Base-by-base conservation (phyloP, 805 yeast species). In the Candida verbasci region DNA sequence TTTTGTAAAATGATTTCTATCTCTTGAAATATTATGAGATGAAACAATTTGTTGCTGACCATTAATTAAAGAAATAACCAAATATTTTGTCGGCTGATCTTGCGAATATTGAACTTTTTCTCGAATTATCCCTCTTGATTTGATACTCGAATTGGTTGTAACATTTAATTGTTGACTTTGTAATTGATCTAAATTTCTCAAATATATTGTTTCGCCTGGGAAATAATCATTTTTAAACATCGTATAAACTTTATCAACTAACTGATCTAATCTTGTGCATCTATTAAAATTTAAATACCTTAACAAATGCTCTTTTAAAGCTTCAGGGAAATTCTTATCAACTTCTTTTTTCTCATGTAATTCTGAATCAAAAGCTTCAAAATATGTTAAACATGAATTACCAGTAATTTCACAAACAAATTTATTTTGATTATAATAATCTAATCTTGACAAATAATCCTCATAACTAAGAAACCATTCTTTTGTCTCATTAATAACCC, bases 371-470 rank as follows among this genome's bases (percentile, higher is more conserved):
- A 77, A 69, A 0, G 97, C 98, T 51, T 93, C 94, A 56, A 89
- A 89, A 56, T 76, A 93, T 1, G 96, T 86, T 40, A 91, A 70
- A 50, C 94, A 83, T 12, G 96, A 82, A 50, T 87, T 86, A 10
- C 98, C 98, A 0, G 97, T 86, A 33, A 91, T 83, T 60, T 93
- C 98, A 64, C 97, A 93, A 9, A 88, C 93, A 61, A 93, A 93
- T 56, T 86, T 85, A 47, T 78, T 79, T 34, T 75, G 70, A 41
- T 72, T 72, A 56, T 84, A 85, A 58, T 82, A 84, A 55, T 84
- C 87, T 68, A 84, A 61, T 38, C 91, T 63, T 16, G 62, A 62
- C 33, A 93, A 63, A 50, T 86, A 91, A 8, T 80, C 87, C 37
- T 82, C 86, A 56, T 93, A 91, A 5, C 68, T 66, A 10, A 65